Conservation (phyloP, 202 grass and related monocot genomes). For the Cymbopogon flexuosus region DNA sequence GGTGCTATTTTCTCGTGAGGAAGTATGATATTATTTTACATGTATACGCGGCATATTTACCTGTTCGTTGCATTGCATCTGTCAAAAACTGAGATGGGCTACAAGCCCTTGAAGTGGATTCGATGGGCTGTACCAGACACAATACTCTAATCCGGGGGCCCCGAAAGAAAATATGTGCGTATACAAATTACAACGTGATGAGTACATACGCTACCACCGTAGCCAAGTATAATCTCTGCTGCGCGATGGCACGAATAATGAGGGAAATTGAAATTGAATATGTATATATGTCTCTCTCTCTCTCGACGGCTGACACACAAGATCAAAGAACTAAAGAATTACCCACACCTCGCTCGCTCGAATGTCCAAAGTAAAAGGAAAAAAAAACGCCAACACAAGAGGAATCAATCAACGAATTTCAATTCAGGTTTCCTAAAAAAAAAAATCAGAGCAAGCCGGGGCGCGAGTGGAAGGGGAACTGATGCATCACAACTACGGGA, state of each 20-base stretch:
- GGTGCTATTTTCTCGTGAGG: too few relatives aligned
- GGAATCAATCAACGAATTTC: not conserved
- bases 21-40: too few relatives aligned
- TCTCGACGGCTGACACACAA: not conserved
- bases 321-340: not conserved
- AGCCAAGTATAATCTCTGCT: not conserved
- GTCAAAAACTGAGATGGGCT: too few relatives aligned
- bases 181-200: too few relatives aligned
- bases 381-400: not conserved
- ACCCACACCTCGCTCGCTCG: not conserved
- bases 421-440: too few relatives aligned
- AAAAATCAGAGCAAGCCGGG: not conserved
- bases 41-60: too few relatives aligned
- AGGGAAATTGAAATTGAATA: not conserved
- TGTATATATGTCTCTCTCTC: not conserved
- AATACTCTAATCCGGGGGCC: too few relatives aligned
- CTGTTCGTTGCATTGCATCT: too few relatives aligned
- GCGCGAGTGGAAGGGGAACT: slow-evolving; percentile 53
- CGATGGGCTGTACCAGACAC: too few relatives aligned
- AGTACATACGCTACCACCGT: too few relatives aligned
- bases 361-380: not conserved
- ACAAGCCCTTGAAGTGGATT: too few relatives aligned
- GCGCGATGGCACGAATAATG: not conserved
- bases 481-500: slow-evolving; percentile 22
- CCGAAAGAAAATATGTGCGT: too few relatives aligned